Percentiles rank a stretch among this genome's conserved stretches.
Evolutionary conservation across 2,329 filamentous ascomycete genomes (phyloP).

Genomic region (Pseudopithomyces chartarum): DNA sequence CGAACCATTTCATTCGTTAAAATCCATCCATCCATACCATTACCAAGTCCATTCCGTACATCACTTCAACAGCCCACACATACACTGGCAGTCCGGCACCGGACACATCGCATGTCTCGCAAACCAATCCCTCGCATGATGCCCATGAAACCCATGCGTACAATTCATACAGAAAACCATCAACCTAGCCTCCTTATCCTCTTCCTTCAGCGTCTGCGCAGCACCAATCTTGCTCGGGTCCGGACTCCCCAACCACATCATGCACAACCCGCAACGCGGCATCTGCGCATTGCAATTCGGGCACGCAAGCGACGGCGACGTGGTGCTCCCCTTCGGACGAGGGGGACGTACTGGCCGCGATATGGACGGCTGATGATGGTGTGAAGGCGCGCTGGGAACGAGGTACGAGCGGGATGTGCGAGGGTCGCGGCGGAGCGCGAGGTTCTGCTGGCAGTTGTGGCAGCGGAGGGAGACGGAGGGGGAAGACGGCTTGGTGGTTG

Average conservation of each 20-base stretch:
- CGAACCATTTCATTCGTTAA: too few species aligned
- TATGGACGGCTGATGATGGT: neutral
- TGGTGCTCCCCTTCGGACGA: conserved; percentile 32
- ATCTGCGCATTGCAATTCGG: conserved; percentile 66
- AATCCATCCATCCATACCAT: too few species aligned
- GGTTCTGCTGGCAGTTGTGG: conserved; percentile 69
- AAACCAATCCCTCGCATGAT: conserved; percentile 69
- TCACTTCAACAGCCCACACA: conserved; percentile 52
- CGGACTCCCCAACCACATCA: conserved; percentile 64
- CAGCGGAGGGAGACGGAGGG: conserved; percentile 77
- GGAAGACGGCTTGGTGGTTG: conserved; percentile 65
- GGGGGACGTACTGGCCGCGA: conserved; percentile 12
- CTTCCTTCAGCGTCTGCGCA: conserved; percentile 40
- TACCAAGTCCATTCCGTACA: too few species aligned
- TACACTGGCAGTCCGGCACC: conserved; percentile 60
- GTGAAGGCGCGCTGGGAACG: conserved; percentile 16
- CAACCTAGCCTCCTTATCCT: conserved; percentile 59
- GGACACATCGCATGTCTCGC: conserved; percentile 58
- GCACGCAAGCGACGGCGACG: conserved; percentile 58
- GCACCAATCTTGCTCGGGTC: conserved; percentile 55
- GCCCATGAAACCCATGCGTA: conserved; percentile 67
- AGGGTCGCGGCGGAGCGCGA: conserved; percentile 49
- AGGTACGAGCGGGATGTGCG: conserved; percentile 26
- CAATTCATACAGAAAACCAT: conserved; percentile 67
- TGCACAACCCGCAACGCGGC: conserved; percentile 67